Base-by-base conservation (phyloP, 805 yeast species). In the Sungouiozyma ichnusensis region DNA sequence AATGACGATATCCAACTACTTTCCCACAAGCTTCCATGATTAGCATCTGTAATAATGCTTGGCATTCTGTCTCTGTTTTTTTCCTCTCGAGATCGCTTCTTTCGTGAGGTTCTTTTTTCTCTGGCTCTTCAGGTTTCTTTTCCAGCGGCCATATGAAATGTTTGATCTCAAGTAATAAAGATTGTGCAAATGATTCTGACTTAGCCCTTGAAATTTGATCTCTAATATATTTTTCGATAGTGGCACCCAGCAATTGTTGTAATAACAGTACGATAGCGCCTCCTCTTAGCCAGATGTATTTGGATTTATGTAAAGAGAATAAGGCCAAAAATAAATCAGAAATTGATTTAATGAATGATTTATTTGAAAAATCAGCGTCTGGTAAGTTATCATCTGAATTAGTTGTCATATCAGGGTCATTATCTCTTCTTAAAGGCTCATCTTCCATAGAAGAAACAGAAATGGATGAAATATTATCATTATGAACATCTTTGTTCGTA, bases 241-340 rank as follows among this genome's bases (percentile, higher is more conserved):
- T 82, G 2, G 90, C 83, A 0, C 97, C 97, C 33, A 88, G 69
- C 1, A 88, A 60, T 57, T 86, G 95, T 58, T 87, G 96, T 41
- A 88, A 63, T 3, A 88, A 76, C 4, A 86, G 77, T 33, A 87
- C 71, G 7, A 86, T 68, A 0, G 96, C 95, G 36, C 87, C 68
- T 0, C 95, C 97, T 41, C 95, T 66, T 1, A 88, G 61, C 94
- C 95, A 85, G 19, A 57, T 50, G 37, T 77, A 76, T 37, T 76
- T 77, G 1, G 83, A 70, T 37, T 66, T 69, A 41, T 76, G 74
- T 17, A 85, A 60, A 24, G 83, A 77, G 60, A 88, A 88, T 1
- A 86, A 54, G 0, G 81, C 67, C 16, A 85, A 72, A 40, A 87
- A 71, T 9, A 85, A 56, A 48, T 86, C 94, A 48, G 90, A 80